Evolutionary conservation across 2,329 filamentous ascomycete genomes (phyloP), one percentile per base, ranked within the genome.

Genomic region (Anisogramma anomala): DNA sequence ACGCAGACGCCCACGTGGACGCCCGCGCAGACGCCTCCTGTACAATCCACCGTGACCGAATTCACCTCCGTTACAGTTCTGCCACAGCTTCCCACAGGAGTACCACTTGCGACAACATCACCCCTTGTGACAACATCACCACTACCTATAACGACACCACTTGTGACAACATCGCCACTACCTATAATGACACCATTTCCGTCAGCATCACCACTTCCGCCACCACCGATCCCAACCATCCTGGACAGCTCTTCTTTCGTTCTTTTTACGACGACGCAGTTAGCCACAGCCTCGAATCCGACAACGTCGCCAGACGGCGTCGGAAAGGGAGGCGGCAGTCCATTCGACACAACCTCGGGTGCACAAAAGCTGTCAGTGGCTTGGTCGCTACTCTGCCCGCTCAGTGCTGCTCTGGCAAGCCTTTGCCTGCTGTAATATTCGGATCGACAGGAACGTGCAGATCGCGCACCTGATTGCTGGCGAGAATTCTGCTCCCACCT

Each of bases 321-420:
- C n/a, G 36, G 37, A 3, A 33, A 36, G 18, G 47, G 47, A 4
- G 45, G 47, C 14, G 47, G 47, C 3, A 49, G 47, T 17, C 47
- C 47, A 3, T 49, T 49, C 27, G 47, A 49, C 14, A 20, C 30
- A 20, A 44, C 23, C n/a, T 38, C 45, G 11, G 26, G 25, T 3
- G 38, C 46, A 17, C 19, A 26, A 9, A 32, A 26, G n/a, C 2
- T 33, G 2, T 32, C 25, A 3, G 15, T 28, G 14, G 33, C 14
- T 20, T 39, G 37, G 41, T 36, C 44, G 6, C 25, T 44, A n/a
- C 41, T 18, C 10, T 25, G 37, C 17, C 20, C 33, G 9, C n/a
- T 44, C 13, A 37, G 41, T 17, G 34, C 30, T 11, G 15, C 30
- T 14, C 33, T 46, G 13, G 18, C 30, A 3, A 33, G 33, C 17